Base-by-base conservation (phyloP, 2,329 filamentous ascomycete species). In the Capronia coronata region DNA sequence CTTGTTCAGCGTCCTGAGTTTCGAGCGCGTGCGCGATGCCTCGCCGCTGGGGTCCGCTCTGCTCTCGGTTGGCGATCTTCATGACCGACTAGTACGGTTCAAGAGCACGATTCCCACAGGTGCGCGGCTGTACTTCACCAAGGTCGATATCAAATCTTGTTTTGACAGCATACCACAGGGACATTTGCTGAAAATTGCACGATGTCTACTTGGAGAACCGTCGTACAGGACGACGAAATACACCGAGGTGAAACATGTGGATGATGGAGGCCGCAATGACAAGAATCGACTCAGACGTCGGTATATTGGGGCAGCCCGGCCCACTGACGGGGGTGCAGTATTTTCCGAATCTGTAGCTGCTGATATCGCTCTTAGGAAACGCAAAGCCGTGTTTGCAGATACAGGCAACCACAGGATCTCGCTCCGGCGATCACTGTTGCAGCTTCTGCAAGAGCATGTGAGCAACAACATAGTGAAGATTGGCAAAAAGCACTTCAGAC, bases 131-230 rank as follows among this genome's bases (percentile, higher is more conserved):
- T 97, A 86, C 67, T 94, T 97, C 67, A 90, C 83, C 52, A 98
- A 98, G 65, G 74, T 94, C 10, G 93, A 98, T 63, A 90, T 98
- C 16, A 80, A 87, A 64, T 82, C 87, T 1, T 94, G 91, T 60
- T 98, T 96, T 64, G 93, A 98, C 66, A 95, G 86, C 0, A 96
- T 98, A 38, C 93, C 93, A 0, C 93, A 97, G 64, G 68, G 77
- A 21, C 79, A 80, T 1, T 72, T 97, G 14, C 63, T 96, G 27
- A 65, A 73, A 19, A 71, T 97, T 21, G 77, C 94, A 55, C 70
- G 74, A 35, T 64, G 66, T 56, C 50, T 82, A 63, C 45, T 80
- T 77, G 56, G 79, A 67, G 55, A 84, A 49, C 67, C 75, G 2
- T 69, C 72, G 18, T 98, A 98, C 63, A 75, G 76, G 6, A 76